Conservation (phyloP, 768 basidiomycete species). For the Russula earlei region DNA sequence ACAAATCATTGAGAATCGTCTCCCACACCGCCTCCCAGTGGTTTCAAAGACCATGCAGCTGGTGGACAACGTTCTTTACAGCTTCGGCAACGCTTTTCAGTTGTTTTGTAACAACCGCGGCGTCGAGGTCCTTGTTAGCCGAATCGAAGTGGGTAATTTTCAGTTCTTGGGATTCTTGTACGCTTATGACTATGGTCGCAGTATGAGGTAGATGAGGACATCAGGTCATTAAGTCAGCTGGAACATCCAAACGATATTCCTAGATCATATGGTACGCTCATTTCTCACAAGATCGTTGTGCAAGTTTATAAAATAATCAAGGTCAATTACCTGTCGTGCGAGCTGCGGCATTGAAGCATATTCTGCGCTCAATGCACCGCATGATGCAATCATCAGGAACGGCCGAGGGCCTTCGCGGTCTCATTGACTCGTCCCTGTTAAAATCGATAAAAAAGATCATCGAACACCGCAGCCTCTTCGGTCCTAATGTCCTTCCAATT, state of each 20-base stretch:
- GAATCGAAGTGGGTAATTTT: constrained; percentile 62
- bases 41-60: constrained; percentile 88
- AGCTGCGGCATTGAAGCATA: constrained; percentile 78
- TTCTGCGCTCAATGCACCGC: constrained; percentile 85
- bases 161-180: not conserved
- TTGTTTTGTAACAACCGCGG: constrained; percentile 80
- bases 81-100: constrained; percentile 78
- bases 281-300: not conserved
- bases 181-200: constrained; percentile 11
- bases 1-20: constrained; percentile 75
- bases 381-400: constrained; percentile 97
- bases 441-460: constrained; percentile 85
- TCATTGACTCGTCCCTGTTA: constrained; percentile 84
- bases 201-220: constrained; percentile 28
- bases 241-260: constrained; percentile 40
- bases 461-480: constrained; percentile 72
- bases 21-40: constrained; percentile 57
- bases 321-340: constrained; percentile 68
- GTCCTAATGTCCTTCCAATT: constrained; percentile 75
- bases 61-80: constrained; percentile 87
- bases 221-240: constrained; percentile 38
- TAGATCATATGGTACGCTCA: constrained; percentile 40
- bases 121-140: constrained; percentile 72
- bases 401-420: constrained; percentile 85
- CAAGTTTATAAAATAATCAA: constrained; percentile 23